Evolutionary conservation across 495 filamentous ascomycete species (phyloP), one percentile per base, ranked within the genome.

Genomic region (Penicillium atrosanguineum): DNA sequence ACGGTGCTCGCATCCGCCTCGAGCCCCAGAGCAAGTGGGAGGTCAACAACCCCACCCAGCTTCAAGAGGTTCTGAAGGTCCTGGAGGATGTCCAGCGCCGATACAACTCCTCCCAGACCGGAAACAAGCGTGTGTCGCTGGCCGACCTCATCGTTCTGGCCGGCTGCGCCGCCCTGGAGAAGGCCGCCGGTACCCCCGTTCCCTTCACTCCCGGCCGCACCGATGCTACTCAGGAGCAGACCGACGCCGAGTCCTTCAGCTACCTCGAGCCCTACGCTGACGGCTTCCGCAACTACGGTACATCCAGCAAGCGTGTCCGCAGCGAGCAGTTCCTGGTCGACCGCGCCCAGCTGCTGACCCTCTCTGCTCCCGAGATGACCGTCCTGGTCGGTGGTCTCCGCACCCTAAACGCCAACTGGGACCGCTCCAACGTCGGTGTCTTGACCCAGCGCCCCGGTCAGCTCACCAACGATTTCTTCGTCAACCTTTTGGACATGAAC

Each of bases 221-320:
- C 31, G 76, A 79, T 45, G 86, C 86, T 34, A 73, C 79, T 0
- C 74, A 83, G 58, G 84, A 87, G 57, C 71, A 87, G 55, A 88
- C 86, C 14, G 85, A 89, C 50, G 74, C 75, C 46, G 62, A 82
- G 46, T 84, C 84, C 6, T 83, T 87, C 71, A 53, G 55, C 29
- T 71, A 83, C 64, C 79, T 89, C 48, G 78, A 87, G 71, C 84
- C 86, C 0, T 42, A 68, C 23, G 75, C 74, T 47, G 86, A 89
- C 58, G 86, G 83, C 19, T 89, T 89, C 86, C 86, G 86, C 69
- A 88, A 83, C 79, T 89, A 86, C 59, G 85, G 85, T 62, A 70
- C 74, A 44, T 80, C 78, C 8, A 81, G 78, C 6, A 46, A 61
- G 6, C 81, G 83, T 28, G 83, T 84, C 3, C 73, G 72, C 59